Evolutionary conservation across 2,329 filamentous ascomycete genomes (phyloP).

Genomic region (Aureobasidium lini): DNA sequence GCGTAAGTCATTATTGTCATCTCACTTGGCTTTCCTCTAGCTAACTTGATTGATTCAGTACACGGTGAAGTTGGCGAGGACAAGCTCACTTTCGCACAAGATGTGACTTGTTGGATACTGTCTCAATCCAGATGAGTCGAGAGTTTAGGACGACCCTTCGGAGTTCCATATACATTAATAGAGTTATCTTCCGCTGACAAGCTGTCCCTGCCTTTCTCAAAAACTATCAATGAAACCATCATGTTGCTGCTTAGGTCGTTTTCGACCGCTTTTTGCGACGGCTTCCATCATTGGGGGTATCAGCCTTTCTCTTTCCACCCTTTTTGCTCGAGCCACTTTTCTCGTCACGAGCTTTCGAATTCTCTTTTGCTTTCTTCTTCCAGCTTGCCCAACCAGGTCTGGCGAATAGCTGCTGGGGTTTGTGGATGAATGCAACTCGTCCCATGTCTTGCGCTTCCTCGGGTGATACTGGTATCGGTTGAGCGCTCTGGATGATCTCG

Average conservation of each 20-base stretch:
- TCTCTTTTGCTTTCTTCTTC: constrained; percentile 2
- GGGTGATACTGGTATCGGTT: constrained; percentile 37
- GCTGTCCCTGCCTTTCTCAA: too few relatives aligned
- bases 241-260: too few relatives aligned
- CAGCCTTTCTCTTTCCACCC: not conserved
- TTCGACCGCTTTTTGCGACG: too few relatives aligned
- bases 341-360: not conserved
- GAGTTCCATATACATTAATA: too few relatives aligned
- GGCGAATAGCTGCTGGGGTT: constrained; percentile 40
- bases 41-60: constrained; percentile 17
- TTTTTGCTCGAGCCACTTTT: not conserved
- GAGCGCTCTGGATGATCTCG: constrained; percentile 51
- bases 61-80: constrained; percentile 30
- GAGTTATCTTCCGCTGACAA: too few relatives aligned
- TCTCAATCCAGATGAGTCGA: too few relatives aligned
- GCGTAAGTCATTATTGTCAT: constrained; percentile 30
- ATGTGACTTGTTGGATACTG: constrained; percentile 28
- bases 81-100: constrained; percentile 25
- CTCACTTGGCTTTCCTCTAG: not conserved
- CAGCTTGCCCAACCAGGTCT: constrained; percentile 21
- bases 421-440: constrained; percentile 36
- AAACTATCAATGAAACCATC: too few relatives aligned
- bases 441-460: constrained; percentile 25
- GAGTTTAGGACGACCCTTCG: too few relatives aligned
- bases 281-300: not conserved